phyloP scores from a whole-genome alignment of 2,329 filamentous ascomycete genomes.

The Penicillium aurantiogriseum region DNA sequence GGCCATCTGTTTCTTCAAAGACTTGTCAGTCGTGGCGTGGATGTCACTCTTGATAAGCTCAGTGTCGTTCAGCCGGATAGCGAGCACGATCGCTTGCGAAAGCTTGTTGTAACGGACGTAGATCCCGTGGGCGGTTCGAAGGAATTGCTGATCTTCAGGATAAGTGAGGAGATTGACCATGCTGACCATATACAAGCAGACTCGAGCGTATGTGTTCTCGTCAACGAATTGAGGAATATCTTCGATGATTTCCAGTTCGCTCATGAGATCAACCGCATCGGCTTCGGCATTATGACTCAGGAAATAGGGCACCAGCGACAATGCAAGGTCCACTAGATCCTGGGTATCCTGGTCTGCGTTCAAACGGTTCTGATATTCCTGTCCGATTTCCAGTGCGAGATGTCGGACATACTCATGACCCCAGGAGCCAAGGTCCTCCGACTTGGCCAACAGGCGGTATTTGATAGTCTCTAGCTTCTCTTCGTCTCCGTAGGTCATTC shows the following conservation, averaged over 20 bases:
- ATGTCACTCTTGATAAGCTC: constrained; percentile 81
- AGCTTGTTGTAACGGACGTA: constrained; percentile 92
- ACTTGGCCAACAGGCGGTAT: constrained; percentile 85
- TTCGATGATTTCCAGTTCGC: constrained; percentile 96
- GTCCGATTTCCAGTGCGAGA: constrained; percentile 89
- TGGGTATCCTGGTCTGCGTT: constrained; percentile 79
- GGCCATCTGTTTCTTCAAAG: constrained; percentile 87
- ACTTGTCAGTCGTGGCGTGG: constrained; percentile 72
- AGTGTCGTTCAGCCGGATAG: constrained; percentile 86
- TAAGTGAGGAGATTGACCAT: constrained; percentile 98
- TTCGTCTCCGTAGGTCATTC: constrained; percentile 98
- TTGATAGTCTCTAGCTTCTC: constrained; percentile 94
- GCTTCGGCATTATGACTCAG: constrained; percentile 97
- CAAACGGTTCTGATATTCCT: constrained; percentile 86
- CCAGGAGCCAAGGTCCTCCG: constrained; percentile 93
- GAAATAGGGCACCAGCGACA: constrained; percentile 87
- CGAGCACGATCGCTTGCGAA: constrained; percentile 88
- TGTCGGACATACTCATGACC: constrained; percentile 98
- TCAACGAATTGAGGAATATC: constrained; percentile 85
- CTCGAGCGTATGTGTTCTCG: constrained; percentile 86
- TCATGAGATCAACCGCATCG: constrained; percentile 94
- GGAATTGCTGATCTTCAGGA: constrained; percentile 93
- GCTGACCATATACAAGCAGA: constrained; percentile 97
- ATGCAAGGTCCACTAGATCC: constrained; percentile 80
- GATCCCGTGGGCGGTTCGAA: constrained; percentile 87